phyloP scores from a whole-genome alignment of 179 eudicot species.

The Vitellaria paradoxa region DNA sequence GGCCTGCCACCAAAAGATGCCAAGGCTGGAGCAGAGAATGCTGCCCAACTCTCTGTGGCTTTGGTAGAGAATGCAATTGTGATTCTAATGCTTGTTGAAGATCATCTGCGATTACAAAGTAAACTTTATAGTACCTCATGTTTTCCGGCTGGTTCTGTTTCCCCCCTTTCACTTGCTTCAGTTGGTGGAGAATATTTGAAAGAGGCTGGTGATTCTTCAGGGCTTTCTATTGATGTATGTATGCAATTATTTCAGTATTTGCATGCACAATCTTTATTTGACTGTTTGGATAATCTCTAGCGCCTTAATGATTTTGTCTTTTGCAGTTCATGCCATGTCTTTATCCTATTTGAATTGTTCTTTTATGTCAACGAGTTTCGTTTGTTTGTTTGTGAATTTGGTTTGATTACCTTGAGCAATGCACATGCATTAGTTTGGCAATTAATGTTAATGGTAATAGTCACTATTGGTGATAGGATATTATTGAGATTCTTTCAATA shows the following conservation, averaged over 20 bases:
- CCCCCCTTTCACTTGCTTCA: constrained; percentile 47
- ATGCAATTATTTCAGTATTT: constrained; percentile 4
- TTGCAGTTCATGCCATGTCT: background rate
- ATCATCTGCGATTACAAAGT: constrained; percentile 92
- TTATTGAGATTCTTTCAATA: too few relatives aligned
- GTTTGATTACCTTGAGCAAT: background rate
- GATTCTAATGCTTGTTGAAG: constrained; percentile 96
- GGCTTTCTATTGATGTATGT: constrained; percentile 83
- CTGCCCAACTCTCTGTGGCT: constrained; percentile 97
- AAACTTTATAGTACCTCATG: constrained; percentile 53
- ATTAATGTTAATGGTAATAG: too few relatives aligned
- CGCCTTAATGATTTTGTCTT: background rate
- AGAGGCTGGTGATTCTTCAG: constrained; percentile 43
- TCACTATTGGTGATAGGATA: too few relatives aligned
- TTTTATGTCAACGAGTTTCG: too few relatives aligned
- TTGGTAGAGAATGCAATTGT: constrained; percentile 99
- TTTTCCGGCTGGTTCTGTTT: constrained; percentile 41
- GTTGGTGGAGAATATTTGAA: constrained; percentile 48
- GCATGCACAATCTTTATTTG: background rate
- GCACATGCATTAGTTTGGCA: background rate
- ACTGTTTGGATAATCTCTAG: background rate
- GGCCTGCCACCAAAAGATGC: constrained; percentile 79
- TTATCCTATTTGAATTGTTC: background rate
- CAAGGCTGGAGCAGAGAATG: constrained; percentile 90
- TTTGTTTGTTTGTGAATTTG: constrained; percentile 2